Evolutionary conservation across 2,329 filamentous ascomycete species (phyloP).

Genomic region (Zalaria sp.): DNA sequence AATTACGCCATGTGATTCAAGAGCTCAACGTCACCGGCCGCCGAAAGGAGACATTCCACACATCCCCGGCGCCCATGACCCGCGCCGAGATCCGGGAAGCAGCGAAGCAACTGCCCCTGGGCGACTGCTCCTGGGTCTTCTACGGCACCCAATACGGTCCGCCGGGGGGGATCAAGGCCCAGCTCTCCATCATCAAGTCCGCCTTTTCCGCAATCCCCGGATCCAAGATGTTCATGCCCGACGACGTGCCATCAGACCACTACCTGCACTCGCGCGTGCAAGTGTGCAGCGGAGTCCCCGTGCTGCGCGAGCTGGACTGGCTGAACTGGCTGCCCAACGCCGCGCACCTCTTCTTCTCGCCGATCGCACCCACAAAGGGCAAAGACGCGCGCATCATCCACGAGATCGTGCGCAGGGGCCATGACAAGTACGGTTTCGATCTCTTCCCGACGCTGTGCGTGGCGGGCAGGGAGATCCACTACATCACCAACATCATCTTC

Average conservation of each 20-base stretch:
- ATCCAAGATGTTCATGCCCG: constrained; percentile 27
- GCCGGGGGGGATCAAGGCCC: constrained; percentile 12
- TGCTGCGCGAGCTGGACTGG: constrained; percentile 25
- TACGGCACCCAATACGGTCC: constrained; percentile 32
- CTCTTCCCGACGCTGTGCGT: constrained; percentile 38
- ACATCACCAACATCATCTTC: constrained; percentile 41
- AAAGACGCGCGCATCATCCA: constrained; percentile 33
- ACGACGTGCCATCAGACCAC: constrained; percentile 21
- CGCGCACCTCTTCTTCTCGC: constrained; percentile 38
- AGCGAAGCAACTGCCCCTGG: constrained; percentile 25
- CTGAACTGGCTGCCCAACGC: constrained; percentile 40
- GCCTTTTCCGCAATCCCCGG: constrained; percentile 29
- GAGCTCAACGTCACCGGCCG: constrained; percentile 23
- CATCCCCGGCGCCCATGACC: constrained; percentile 18
- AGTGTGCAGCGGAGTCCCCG: constrained; percentile 17
- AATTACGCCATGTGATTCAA: constrained; percentile 29
- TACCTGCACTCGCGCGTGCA: constrained; percentile 15
- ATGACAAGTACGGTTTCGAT: constrained; percentile 31
- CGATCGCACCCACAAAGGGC: constrained; percentile 35
- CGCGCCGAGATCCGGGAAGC: constrained; percentile 27
- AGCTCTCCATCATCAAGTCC: constrained; percentile 25
- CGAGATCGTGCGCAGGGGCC: constrained; percentile 19
- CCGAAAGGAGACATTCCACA: constrained; percentile 11
- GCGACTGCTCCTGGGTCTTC: constrained; percentile 33
- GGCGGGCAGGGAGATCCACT: constrained; percentile 39